A percentile compares a stretch with the other conserved stretches of the same genome.
Conservation (phyloP, 1,284 basidiomycete species). For the Austropuccinia psidii region DNA sequence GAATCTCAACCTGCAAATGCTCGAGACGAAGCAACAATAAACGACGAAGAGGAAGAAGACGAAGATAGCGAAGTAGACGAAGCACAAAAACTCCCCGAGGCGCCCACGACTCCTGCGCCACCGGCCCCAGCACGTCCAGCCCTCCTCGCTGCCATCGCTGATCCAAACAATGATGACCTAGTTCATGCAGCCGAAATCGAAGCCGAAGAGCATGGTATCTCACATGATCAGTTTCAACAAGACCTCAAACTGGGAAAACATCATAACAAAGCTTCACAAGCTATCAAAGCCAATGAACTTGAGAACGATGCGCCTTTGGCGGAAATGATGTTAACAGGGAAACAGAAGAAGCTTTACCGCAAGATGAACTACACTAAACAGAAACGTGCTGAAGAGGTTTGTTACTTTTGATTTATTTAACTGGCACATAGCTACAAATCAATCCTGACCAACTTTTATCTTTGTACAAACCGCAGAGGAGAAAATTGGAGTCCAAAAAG, state of each 20-base stretch:
- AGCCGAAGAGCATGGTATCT: conserved; percentile 81
- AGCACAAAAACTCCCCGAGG: conserved; percentile 23
- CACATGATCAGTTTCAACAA: conserved; percentile 72
- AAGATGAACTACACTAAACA: conserved; percentile 36
- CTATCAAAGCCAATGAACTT: background rate
- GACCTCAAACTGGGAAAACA: conserved; percentile 47
- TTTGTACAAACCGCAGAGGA: no score
- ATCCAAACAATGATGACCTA: conserved; percentile 60
- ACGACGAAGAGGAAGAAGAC: conserved; percentile 46
- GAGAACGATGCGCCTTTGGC: conserved; percentile 39
- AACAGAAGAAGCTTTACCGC: conserved; percentile 27
- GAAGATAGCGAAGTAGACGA: conserved; percentile 38
- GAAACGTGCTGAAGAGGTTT: conserved; percentile 27
- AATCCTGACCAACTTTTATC: no score
- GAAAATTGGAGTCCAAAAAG: conserved; percentile 32
- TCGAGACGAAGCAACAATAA: conserved; percentile 47
- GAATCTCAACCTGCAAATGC: conserved; percentile 56
- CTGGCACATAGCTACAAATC: no score
- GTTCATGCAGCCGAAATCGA: conserved; percentile 83
- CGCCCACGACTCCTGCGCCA: background rate
- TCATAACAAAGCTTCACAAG: conserved; percentile 55
- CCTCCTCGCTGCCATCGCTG: conserved; percentile 55
- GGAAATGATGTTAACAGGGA: conserved; percentile 14
- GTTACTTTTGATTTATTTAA: background rate
- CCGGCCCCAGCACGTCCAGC: conserved; percentile 48